Conservation (phyloP, 176 grass and related monocot species). For the Eleusine coracana region DNA sequence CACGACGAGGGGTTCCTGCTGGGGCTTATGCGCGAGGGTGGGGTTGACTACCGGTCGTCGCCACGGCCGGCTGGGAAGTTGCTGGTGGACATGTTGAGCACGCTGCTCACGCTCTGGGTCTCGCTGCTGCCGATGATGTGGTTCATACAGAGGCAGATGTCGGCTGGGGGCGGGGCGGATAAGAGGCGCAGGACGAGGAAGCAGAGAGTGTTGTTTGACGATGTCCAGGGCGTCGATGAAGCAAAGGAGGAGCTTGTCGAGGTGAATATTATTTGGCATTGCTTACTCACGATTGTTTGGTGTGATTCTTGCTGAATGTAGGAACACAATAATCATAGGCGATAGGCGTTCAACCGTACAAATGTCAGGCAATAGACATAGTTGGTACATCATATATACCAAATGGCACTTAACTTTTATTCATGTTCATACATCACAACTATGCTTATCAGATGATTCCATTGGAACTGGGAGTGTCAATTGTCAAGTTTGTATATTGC, state of each 20-base stretch:
- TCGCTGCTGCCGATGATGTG: slow-evolving; percentile 86
- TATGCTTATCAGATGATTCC: background rate
- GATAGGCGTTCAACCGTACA: background rate
- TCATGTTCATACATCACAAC: background rate
- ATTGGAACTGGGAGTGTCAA: slow-evolving; percentile 7
- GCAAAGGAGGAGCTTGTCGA: slow-evolving; percentile 87
- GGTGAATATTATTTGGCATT: slow-evolving; percentile 41
- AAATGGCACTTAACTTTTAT: background rate
- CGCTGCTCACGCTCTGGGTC: slow-evolving; percentile 77
- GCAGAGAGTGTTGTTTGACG: slow-evolving; percentile 68
- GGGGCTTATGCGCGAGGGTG: slow-evolving; percentile 72
- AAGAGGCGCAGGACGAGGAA: slow-evolving; percentile 55
- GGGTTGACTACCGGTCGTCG: slow-evolving; percentile 70
- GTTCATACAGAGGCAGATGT: slow-evolving; percentile 86
- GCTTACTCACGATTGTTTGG: slow-evolving; percentile 11
- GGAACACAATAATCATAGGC: slow-evolving; percentile 11
- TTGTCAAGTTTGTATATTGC: background rate
- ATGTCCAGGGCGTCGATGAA: slow-evolving; percentile 88
- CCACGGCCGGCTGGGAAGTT: slow-evolving; percentile 60
- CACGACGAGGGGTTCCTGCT: slow-evolving; percentile 86
- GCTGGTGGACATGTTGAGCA: slow-evolving; percentile 67
- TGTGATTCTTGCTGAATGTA: slow-evolving; percentile 19
- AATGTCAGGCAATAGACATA: background rate
- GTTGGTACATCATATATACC: background rate
- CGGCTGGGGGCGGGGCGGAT: slow-evolving; percentile 42